Evolutionary conservation across 306 rosid genomes (phyloP), one percentile per base, ranked within the genome.

Genomic region (Cicer bijugum): DNA sequence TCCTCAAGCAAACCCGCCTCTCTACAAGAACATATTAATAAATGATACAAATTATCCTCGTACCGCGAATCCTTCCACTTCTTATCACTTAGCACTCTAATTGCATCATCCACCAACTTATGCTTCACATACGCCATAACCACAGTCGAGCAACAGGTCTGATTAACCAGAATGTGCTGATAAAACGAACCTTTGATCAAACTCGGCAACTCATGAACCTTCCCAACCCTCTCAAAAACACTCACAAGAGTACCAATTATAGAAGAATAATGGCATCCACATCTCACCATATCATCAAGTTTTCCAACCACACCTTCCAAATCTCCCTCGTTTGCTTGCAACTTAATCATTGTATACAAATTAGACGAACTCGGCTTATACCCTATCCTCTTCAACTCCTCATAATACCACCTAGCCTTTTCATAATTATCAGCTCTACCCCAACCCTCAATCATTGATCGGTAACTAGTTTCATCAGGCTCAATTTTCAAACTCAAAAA

Each of bases 371-470:
- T 91, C 1, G 96, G 94, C 83, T 68, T 85, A 72, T 81, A 88
- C 33, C 96, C 90, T 40, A 81, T 71, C 78, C 71, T 81, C 56
- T 82, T 91, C 39, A 91, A 87, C 82, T 87, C 88, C 45, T 74
- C 59, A 39, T 85, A 94, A 69, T 81, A 87, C 88, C 88, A 35
- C 6, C 48, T 76, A 2, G 94, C 90, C 77, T 83, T 72, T 63
- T 77, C 69, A 78, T 86, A 89, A 56, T 86, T 85, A 42, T 76
- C 91, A 33, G 84, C 85, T 67, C 97, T 91, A 12, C 98, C 98
- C 97, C 97, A 94, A 45, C 98, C 98, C 80, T 94, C 98, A 82
- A 91, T 87, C 98, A 94, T 94, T 12, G 98, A 88, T 2, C 96
- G 89, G 72, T 83, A 91, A 81, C 90, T 91, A 11, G 92, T 88